Base-by-base conservation (phyloP, 2,329 filamentous ascomycete species). In the Claviceps cyperi region DNA sequence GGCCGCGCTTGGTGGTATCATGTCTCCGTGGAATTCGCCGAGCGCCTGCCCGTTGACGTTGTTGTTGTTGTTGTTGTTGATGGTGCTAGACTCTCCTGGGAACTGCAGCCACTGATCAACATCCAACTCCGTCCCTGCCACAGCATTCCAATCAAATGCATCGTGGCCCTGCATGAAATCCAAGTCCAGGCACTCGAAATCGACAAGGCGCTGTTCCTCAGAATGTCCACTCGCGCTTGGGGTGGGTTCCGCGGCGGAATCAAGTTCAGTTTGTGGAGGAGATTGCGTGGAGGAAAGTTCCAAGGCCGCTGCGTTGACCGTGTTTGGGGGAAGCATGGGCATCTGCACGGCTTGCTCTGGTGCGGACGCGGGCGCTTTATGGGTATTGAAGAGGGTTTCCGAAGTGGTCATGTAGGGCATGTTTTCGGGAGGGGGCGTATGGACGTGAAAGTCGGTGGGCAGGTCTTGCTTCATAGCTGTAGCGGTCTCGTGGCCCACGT, bases 81-180 rank as follows among this genome's bases (percentile, higher is more conserved):
- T 32, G 28, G 28, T 68, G 11, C 67, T 66, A 5, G 69, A 71
- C 47, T 77, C 75, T 1, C 69, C 68, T 5, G 75, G 75, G 53
- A 77, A 80, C 52, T 79, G 73, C 21, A 80, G 66, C 73, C 75
- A 80, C 56, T 78, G 74, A 51, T 78, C 75, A 49, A 78, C 75
- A 50, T 80, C 75, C 52, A 78, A 71, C 53, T 76, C 75, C 8
- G 73, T 71, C 5, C 69, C 73, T 15, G 72, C 66, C 4, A 76
- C 64, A 19, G 70, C 70, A 54, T 74, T 73, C 74, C 74, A 78
- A 54, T 77, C 74, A 50, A 77, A 74, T 48, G 72, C 72, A 44
- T 71, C 70, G 47, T 70, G 68, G 32, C 66, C 67, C 49, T 69
- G 65, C 57, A 69, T 64, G 46, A 75, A 69, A 56, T 75, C 71